A percentile compares a stretch with the other conserved stretches of the same genome.
Evolutionary conservation across 768 basidiomycete genomes (phyloP).

Genomic region (Termitomyces sp.): DNA sequence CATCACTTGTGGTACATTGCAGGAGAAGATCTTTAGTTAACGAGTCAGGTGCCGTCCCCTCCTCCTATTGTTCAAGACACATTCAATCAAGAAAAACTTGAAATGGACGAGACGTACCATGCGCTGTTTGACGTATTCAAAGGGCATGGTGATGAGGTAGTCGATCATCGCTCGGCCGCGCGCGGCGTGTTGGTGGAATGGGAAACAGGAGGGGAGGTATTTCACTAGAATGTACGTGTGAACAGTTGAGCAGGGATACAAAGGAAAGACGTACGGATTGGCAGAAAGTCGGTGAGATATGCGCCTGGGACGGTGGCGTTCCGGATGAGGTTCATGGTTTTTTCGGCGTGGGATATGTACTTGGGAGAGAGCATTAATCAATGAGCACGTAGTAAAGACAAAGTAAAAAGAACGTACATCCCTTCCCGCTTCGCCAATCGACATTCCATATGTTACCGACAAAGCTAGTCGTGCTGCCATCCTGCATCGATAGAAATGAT

Average conservation of each 20-base stretch:
- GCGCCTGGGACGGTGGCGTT: background rate
- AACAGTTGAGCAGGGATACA: background rate
- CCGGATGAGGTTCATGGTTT: background rate
- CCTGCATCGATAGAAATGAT: background rate
- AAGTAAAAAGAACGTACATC: background rate
- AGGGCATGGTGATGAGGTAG: background rate
- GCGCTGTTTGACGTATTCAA: background rate
- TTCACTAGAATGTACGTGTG: background rate
- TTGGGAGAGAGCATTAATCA: background rate
- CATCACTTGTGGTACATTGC: background rate
- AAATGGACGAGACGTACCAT: background rate
- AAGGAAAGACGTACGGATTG: background rate
- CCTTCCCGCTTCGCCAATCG: background rate
- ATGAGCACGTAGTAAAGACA: background rate
- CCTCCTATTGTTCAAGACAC: background rate
- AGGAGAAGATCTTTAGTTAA: background rate
- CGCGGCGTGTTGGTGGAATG: background rate
- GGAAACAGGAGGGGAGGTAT: background rate
- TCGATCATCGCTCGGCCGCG: background rate
- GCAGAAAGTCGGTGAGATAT: background rate
- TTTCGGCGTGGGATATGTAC: background rate
- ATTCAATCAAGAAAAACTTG: background rate
- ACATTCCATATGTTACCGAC: background rate
- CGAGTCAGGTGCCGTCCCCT: background rate
- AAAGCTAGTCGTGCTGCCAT: background rate